Evolutionary conservation across 305 asterid genomes (phyloP).

Genomic region (Fraxinus albicans): DNA sequence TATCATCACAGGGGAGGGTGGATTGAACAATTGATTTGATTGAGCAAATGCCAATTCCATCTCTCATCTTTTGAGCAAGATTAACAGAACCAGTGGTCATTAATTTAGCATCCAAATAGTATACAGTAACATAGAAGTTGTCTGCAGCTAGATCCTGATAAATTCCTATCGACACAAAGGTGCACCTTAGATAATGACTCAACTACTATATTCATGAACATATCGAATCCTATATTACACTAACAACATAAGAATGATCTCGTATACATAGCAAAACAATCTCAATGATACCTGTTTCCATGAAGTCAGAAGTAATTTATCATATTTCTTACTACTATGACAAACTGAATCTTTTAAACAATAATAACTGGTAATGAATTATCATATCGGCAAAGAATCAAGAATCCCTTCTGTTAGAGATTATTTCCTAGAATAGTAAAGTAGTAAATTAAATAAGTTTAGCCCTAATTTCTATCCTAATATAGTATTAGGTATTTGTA

Average conservation of each 20-base stretch:
- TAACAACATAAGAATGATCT: not conserved
- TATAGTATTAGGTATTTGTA: too few relatives aligned
- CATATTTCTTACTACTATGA: not conserved
- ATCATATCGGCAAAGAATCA: not conserved
- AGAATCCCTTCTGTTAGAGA: not conserved
- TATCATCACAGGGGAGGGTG: not conserved
- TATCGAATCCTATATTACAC: not conserved
- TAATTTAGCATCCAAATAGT: not conserved
- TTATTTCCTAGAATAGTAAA: too few relatives aligned
- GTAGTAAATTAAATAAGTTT: too few relatives aligned
- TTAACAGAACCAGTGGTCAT: not conserved
- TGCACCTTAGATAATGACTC: not conserved
- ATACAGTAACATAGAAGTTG: not conserved
- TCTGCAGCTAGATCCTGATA: not conserved
- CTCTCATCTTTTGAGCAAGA: not conserved
- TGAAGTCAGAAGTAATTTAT: not conserved
- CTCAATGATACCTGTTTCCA: not conserved
- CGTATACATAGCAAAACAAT: not conserved
- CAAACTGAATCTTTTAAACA: not conserved
- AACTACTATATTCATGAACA: not conserved
- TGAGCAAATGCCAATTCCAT: not conserved
- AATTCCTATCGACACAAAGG: not conserved
- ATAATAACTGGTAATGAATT: not conserved
- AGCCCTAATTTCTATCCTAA: too few relatives aligned
- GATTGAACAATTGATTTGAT: not conserved